Base-by-base conservation (phyloP, 148 eudicot species). In the Cornus florida region DNA sequence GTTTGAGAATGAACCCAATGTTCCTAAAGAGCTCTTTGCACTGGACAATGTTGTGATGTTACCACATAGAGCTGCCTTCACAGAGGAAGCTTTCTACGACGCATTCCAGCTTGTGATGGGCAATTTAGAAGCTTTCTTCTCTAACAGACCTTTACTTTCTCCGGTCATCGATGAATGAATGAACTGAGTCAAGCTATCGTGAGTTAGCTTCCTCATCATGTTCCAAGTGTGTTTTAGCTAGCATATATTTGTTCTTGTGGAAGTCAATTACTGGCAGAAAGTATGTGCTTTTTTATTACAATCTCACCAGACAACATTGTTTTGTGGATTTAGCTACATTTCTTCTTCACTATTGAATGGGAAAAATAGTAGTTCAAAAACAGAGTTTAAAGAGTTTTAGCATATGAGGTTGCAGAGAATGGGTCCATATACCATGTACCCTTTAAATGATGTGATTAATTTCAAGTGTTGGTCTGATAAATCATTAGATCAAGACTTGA, bases 121-220 rank as follows among this genome's bases (percentile, higher is more conserved):
- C 23, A 88, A 86, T 28, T 72, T 88, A n/a, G 80, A 82, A 48
- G 89, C 91, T 60, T 88, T 86, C 86, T 88, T 88, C 70, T 56
- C 87, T 1, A 76, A 76, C 57, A 80, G 80, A 56, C 89, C 91
- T 0, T 59, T 88, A 57, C 79, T 86, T 19, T 50, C 88, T 71
- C 88, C 82, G 2, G 81, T 88, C 32, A 35, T 4, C 22, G 66
- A 67, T 64, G 84, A 69, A 68, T 67, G 70, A 78, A 16, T 64
- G 13, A 19, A 53, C 59, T 53, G 19, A 53, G 59, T 43, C 59
- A 16, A 53, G 2, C 59, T 53, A 14, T 53, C 6, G 59, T 53
- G 19, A 53, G 59, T 16, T 16, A 13, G 8, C 48, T 43, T 43
- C 48, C 48, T 28, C 28, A 28, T 28, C 28, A 28, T 43, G 8